These are phyloP conservation scores for Imleria badia DNA, from an alignment of 768 basidiomycete genomes.

Conservation along the genomic window DNA sequence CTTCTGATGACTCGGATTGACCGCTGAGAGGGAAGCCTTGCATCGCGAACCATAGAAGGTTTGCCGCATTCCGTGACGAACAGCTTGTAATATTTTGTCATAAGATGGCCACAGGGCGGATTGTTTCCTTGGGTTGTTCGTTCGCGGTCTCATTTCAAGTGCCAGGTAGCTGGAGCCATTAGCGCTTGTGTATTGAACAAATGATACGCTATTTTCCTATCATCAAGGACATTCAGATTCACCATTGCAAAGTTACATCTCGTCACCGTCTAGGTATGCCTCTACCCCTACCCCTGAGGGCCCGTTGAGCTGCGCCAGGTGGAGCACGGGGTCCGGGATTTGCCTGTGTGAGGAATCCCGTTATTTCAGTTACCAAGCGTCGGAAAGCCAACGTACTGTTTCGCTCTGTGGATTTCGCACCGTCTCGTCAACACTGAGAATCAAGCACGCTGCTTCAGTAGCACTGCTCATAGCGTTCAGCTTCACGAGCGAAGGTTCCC, in stretches of 20 bases:
- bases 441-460: slow-evolving; percentile 92
- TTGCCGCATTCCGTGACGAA: too few relatives aligned
- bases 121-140: too few relatives aligned
- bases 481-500: slow-evolving; percentile 97
- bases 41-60: too few relatives aligned
- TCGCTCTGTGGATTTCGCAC: slow-evolving; percentile 95
- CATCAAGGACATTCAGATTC: slow-evolving; percentile 1
- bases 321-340: slow-evolving; percentile 87
- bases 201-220: slow-evolving; percentile 20
- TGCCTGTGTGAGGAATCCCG: slow-evolving; percentile 42
- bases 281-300: slow-evolving; percentile 82
- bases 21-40: too few relatives aligned
- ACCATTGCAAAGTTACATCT: slow-evolving; percentile 12
- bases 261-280: slow-evolving; percentile 71
- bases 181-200: slow-evolving; percentile 17
- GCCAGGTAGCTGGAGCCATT: slow-evolving; percentile 1
- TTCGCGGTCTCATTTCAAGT: not conserved
- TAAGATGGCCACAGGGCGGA: too few relatives aligned
- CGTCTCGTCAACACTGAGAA: slow-evolving; percentile 96
- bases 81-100: too few relatives aligned
- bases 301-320: slow-evolving; percentile 86
- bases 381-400: slow-evolving; percentile 53
- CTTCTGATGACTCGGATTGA: too few relatives aligned
- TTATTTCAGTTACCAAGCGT: slow-evolving; percentile 16
- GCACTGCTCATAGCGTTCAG: slow-evolving; percentile 94